Percentiles rank a stretch among this genome's conserved stretches.
Conservation (phyloP, 2,329 filamentous ascomycete genomes). For the Aspergillus transmontanensis region DNA sequence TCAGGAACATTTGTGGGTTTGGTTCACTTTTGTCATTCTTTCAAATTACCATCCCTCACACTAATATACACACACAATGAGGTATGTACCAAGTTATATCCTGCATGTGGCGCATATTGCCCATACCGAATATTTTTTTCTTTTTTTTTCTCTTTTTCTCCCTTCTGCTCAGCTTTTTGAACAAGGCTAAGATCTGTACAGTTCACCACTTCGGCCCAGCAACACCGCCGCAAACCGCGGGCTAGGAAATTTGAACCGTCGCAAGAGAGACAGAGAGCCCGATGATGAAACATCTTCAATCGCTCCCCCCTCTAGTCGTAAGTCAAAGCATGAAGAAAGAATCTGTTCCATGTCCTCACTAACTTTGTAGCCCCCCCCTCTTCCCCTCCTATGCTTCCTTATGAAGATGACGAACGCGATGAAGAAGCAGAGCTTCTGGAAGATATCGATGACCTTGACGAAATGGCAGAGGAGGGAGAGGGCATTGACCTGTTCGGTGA, state of each 20-base stretch:
- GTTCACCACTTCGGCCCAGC: constrained; percentile 79
- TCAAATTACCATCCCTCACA: constrained; percentile 8
- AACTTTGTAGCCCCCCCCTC: constrained; percentile 52
- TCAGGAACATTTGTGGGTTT: constrained; percentile 11
- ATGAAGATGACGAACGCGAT: constrained; percentile 50
- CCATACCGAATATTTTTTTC: not conserved
- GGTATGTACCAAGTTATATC: constrained; percentile 24
- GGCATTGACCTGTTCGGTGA: constrained; percentile 71
- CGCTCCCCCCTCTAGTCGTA: constrained; percentile 65
- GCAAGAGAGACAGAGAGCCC: constrained; percentile 67
- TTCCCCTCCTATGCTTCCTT: constrained; percentile 61
- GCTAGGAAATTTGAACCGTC: constrained; percentile 52
- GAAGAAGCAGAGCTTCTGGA: constrained; percentile 62
- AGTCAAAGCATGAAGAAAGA: constrained; percentile 34
- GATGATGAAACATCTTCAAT: constrained; percentile 64
- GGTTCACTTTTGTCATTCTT: constrained; percentile 10
- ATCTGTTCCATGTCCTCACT: constrained; percentile 12
- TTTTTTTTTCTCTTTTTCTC: not conserved
- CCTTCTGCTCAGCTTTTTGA: constrained; percentile 1
- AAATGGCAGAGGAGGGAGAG: constrained; percentile 69
- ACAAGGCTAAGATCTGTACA: constrained; percentile 39
- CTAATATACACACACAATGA: constrained; percentile 30
- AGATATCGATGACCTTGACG: constrained; percentile 68
- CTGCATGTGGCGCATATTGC: not conserved
- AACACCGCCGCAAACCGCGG: constrained; percentile 84